Base-by-base conservation (phyloP, 1,284 basidiomycete genomes). In the Melampsora larici-populina region DNA sequence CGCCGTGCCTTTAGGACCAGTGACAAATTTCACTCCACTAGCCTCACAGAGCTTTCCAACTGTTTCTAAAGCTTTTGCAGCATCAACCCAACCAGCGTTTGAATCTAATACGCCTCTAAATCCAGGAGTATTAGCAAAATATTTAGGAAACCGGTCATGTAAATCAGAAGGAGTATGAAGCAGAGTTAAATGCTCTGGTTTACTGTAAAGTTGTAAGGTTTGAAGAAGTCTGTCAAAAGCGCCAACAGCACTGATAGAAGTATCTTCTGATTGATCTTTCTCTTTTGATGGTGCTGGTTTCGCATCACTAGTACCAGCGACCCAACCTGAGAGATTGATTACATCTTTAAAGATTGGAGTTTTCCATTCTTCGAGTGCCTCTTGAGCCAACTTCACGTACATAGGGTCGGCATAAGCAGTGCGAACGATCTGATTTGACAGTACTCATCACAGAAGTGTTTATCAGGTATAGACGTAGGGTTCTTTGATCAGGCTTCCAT, bases 71-170 rank as follows among this genome's bases (percentile, higher is more conserved):
- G 73, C 73, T 68, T 63, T 49, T 9, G 73, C 73, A 43, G 73
- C 46, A 60, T 75, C 73, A 33, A 75, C 73, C 73, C 73, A 75
- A 13, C 73, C 73, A 4, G 73, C 73, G 43, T 75, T 75, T 29
- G 64, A 36, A 62, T 75, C 65, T 51, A 67, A 75, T 18, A 75
- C 67, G 15, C 73, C 73, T 26, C 65, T 62, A 62, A 75, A 75
- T 7, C 73, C 73, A 11, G 73, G 64, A 17, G 64, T 49, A 31
- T 75, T 48, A 51, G 31, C 43, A 43, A 75, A 75, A 26, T 55
- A 75, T 60, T 75, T 40, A 29, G 73, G 48, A 31, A 75, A 75
- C 40, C 24, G 66, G 18, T 29, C 9, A 24, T 46, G 13, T 2
- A 75, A 21, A 18, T 62, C 33, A 21, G 49, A 60, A 15, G 73